Conservation (phyloP, 768 basidiomycete genomes). For the Phanerodontia chrysosporium region DNA sequence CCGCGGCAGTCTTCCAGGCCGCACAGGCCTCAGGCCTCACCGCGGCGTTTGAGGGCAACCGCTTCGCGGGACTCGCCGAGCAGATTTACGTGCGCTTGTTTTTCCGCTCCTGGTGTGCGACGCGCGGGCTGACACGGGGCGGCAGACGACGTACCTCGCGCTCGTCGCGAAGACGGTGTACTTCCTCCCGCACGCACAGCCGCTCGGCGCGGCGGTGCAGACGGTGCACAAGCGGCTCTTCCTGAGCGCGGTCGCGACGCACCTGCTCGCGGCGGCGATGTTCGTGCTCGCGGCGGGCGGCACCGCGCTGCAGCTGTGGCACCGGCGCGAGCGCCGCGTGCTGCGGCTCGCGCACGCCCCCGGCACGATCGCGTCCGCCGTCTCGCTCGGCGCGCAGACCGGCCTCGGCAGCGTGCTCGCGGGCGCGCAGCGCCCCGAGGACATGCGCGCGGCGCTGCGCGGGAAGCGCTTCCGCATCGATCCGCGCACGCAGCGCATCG, state of each 20-base stretch:
- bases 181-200: constrained; percentile 35
- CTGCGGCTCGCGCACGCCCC: constrained; percentile 44
- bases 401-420: constrained; percentile 31
- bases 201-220: constrained; percentile 37
- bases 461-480: constrained; percentile 50
- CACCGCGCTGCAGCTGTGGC: constrained; percentile 43
- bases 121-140: background rate
- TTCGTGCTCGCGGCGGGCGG: constrained; percentile 41
- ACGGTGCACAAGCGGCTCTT: constrained; percentile 44
- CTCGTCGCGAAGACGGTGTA: constrained; percentile 50
- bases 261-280: constrained; percentile 27
- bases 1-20: constrained; percentile 47
- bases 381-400: constrained; percentile 49
- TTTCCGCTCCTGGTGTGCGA: too few relatives aligned
- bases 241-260: constrained; percentile 23
- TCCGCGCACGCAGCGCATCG: constrained; percentile 43
- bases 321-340: constrained; percentile 39
- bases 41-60: constrained; percentile 33
- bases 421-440: constrained; percentile 20
- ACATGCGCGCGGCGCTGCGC: constrained; percentile 37
- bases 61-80: constrained; percentile 35
- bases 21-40: constrained; percentile 36
- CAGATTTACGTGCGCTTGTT: constrained; percentile 54
- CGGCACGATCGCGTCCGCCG: constrained; percentile 52
- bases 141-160: constrained; percentile 42